A percentile compares a stretch with the other conserved stretches of the same genome.
These are phyloP conservation scores for Pleurotus salmoneostramineus DNA, from an alignment of 768 basidiomycete species.

Conservation along the genomic window DNA sequence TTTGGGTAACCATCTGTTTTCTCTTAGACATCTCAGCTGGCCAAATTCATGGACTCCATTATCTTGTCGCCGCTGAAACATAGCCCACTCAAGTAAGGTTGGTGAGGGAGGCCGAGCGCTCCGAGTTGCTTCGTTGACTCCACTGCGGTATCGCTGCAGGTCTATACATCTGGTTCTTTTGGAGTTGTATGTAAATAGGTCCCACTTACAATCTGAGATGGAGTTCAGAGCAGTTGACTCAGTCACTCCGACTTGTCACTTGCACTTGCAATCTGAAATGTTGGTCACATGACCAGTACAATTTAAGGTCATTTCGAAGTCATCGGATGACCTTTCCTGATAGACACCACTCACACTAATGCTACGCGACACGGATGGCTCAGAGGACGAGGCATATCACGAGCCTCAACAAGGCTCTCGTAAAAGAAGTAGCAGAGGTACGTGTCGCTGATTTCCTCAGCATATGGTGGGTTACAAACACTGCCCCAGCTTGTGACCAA, in stretches of 20 bases:
- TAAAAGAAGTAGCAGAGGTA: conserved; percentile 66
- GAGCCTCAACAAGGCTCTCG: conserved; percentile 39
- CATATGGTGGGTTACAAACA: conserved; percentile 9
- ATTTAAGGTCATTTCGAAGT: not conserved
- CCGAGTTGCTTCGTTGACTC: not conserved
- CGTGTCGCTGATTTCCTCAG: conserved; percentile 11
- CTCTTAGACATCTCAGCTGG: conserved; percentile 80
- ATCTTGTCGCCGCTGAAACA: conserved; percentile 78
- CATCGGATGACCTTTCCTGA: conserved; percentile 15
- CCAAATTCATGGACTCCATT: conserved; percentile 82
- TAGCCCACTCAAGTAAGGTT: conserved; percentile 74
- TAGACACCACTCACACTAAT: conserved; percentile 12
- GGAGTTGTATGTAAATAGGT: not conserved
- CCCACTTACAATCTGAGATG: no score
- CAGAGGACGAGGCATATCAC: conserved; percentile 48
- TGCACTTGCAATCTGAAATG: not conserved
- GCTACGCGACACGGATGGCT: conserved; percentile 53
- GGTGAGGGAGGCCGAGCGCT: not conserved
- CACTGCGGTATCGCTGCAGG: not conserved
- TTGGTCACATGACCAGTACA: not conserved
- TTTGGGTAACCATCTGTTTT: conserved; percentile 9
- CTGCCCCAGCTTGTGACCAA: conserved; percentile 70
- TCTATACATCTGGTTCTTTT: not conserved
- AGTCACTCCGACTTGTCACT: not conserved
- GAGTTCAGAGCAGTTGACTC: no score